Conservation (phyloP, 352 stramenopile genomes). For the Globisporangium megalacanthum region DNA sequence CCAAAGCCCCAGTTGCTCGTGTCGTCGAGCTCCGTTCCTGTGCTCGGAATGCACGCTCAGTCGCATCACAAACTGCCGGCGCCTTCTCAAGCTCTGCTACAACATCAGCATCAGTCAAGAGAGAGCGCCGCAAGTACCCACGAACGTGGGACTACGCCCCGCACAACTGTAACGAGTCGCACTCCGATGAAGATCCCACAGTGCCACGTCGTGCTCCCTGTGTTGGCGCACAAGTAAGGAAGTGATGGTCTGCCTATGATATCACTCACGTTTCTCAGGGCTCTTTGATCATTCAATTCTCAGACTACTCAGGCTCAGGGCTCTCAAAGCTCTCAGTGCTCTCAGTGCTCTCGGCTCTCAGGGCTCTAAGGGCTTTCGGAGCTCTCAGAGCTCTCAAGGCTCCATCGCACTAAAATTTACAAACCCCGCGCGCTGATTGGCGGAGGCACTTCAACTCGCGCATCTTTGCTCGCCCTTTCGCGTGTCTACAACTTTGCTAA, state of each 20-base stretch:
- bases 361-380: not conserved
- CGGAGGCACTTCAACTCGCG: conserved; percentile 2
- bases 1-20: conserved; percentile 49
- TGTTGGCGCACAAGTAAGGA: conserved; percentile 11
- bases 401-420: not conserved
- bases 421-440: conserved; percentile 5
- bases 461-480: not conserved
- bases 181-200: conserved; percentile 11
- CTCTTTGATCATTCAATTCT: not conserved
- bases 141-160: not conserved
- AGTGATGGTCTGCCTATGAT: too few relatives aligned
- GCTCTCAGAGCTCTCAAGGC: not conserved
- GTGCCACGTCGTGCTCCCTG: conserved; percentile 24
- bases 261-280: too few relatives aligned
- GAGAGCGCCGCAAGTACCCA: too few relatives aligned
- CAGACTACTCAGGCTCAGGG: not conserved
- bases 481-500: not conserved
- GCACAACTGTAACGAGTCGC: not conserved
- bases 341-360: not conserved
- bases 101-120: not conserved
- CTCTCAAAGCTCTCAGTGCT: not conserved
- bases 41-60: not conserved
- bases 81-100: not conserved
- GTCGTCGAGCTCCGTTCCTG: conserved; percentile 6
- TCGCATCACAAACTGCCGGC: not conserved